These are phyloP conservation scores for Prasinococcaceae sp. DNA, from an alignment of 139 green algal genomes.

Conservation along the genomic window DNA sequence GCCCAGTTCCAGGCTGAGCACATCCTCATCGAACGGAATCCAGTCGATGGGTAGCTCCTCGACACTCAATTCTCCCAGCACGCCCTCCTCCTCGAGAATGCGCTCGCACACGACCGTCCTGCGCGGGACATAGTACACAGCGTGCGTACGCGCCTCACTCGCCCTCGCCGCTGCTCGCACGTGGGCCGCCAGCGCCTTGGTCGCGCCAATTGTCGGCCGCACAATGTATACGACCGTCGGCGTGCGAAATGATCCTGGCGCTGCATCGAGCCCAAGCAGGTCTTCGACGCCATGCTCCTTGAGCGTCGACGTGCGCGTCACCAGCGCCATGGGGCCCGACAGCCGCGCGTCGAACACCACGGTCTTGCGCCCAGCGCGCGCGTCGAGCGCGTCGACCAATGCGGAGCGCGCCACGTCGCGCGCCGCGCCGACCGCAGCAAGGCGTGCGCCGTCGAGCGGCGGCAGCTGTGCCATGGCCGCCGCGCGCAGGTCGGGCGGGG, in stretches of 20 bases:
- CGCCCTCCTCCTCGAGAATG: slow-evolving; percentile 62
- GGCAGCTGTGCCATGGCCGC: too few species aligned
- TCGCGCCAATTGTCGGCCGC: slow-evolving; percentile 4
- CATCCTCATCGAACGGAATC: slow-evolving; percentile 73
- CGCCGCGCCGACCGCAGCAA: too few species aligned
- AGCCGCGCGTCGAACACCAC: slow-evolving; percentile 66
- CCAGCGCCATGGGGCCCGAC: slow-evolving; percentile 48
- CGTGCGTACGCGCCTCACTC: slow-evolving; percentile 21
- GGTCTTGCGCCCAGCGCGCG: slow-evolving; percentile 49
- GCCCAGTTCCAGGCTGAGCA: slow-evolving; percentile 70
- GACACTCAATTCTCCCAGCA: slow-evolving; percentile 47
- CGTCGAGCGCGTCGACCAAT: neutral
- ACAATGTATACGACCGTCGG: slow-evolving; percentile 21
- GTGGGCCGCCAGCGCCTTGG: slow-evolving; percentile 11
- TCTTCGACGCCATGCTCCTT: slow-evolving; percentile 20
- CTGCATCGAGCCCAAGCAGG: neutral
- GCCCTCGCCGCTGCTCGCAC: slow-evolving; percentile 5
- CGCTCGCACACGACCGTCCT: slow-evolving; percentile 47
- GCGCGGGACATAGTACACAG: slow-evolving; percentile 53
- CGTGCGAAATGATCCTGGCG: too few species aligned
- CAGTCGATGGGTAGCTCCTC: slow-evolving; percentile 55
- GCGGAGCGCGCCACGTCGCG: too few species aligned
- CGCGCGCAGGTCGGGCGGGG: too few species aligned
- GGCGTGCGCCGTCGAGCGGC: too few species aligned
- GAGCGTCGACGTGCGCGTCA: slow-evolving; percentile 55